Conservation (phyloP, 1,284 basidiomycete species). For the Sanguinoderma infundibulare region DNA sequence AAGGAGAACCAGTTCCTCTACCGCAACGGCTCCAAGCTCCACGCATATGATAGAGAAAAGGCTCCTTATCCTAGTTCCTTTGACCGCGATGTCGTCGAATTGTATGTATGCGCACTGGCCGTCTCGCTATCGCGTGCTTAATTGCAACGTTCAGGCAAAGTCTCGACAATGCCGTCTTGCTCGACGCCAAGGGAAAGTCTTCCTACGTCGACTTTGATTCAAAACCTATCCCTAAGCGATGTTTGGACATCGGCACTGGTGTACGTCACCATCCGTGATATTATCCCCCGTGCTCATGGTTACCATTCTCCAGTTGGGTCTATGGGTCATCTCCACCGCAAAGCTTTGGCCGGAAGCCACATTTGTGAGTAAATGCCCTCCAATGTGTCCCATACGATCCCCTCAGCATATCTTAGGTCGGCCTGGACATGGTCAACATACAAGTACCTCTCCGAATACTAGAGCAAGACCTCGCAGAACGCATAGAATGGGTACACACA, state of each 20-base stretch:
- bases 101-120: slow-evolving; percentile 47
- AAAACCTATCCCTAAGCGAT: slow-evolving; percentile 46
- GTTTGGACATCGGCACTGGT: slow-evolving; percentile 73
- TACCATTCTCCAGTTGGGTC: slow-evolving; percentile 52
- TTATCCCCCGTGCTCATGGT: not conserved
- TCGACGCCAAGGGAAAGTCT: slow-evolving; percentile 52
- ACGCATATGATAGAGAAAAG: slow-evolving; percentile 71
- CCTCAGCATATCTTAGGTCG: slow-evolving; percentile 51
- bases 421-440: slow-evolving; percentile 75
- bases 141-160: slow-evolving; percentile 48
- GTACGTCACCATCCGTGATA: slow-evolving; percentile 43
- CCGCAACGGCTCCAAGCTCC: slow-evolving; percentile 66
- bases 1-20: slow-evolving; percentile 61
- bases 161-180: slow-evolving; percentile 57
- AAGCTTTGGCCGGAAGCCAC: slow-evolving; percentile 69
- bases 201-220: slow-evolving; percentile 59
- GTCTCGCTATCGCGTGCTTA: not conserved
- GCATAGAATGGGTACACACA: slow-evolving; percentile 73
- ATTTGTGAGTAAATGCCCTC: slow-evolving; percentile 52
- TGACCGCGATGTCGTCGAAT: slow-evolving; percentile 63
- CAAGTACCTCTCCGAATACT: slow-evolving; percentile 61
- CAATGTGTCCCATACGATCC: not conserved
- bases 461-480: slow-evolving; percentile 50
- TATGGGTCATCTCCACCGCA: slow-evolving; percentile 75
- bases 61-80: slow-evolving; percentile 74